These are phyloP conservation scores for Trichophyton simii DNA, from an alignment of 2,329 filamentous ascomycete species.

Conservation along the genomic window DNA sequence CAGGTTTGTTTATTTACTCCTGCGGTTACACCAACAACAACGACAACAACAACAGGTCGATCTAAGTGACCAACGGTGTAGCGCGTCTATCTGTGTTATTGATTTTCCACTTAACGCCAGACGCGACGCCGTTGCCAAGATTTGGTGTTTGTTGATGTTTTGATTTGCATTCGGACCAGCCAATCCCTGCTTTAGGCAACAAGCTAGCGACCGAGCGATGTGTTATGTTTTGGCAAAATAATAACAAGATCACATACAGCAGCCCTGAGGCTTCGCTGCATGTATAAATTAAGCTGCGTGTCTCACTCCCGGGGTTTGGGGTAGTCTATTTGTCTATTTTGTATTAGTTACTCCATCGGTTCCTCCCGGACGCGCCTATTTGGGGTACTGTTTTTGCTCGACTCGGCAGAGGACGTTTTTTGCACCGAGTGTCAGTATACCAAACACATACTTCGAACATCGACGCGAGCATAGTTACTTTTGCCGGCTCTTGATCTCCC, in stretches of 20 bases:
- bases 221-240: not conserved
- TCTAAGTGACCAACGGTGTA: too few species aligned
- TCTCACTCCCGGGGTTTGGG: not conserved
- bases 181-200: not conserved
- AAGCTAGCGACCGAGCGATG: not conserved
- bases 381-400: not conserved
- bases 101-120: not conserved
- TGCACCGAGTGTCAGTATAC: not conserved
- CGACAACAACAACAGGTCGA: too few species aligned
- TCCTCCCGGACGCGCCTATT: not conserved
- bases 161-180: not conserved
- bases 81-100: not conserved
- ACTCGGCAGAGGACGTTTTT: not conserved
- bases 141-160: slow-evolving; percentile 1
- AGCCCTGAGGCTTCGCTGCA: not conserved
- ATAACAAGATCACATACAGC: not conserved
- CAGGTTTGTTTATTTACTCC: too few species aligned
- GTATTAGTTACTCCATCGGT: not conserved
- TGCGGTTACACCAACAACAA: too few species aligned
- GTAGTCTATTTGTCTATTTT: not conserved
- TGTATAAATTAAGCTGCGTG: not conserved
- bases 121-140: not conserved
- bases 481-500: not conserved
- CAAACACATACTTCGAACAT: not conserved
- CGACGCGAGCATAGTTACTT: not conserved